Evolutionary conservation across 139 green algal species (phyloP), one percentile per base, ranked within the genome.

Genomic region (Micractinium conductrix): DNA sequence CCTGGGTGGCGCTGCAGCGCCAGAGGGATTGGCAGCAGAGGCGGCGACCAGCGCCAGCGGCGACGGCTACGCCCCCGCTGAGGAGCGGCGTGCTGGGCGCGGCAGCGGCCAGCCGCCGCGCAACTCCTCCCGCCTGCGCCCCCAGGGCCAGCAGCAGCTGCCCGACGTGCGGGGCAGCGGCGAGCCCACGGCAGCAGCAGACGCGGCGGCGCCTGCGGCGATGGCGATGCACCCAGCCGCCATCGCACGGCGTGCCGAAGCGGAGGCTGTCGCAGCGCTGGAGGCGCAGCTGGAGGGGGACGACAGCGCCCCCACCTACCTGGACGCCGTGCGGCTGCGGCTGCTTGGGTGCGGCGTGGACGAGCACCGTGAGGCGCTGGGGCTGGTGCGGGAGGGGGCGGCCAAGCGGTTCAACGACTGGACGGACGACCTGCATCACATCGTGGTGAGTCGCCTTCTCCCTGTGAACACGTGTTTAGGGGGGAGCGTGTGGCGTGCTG

Each of bases 391-490:
- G 12, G 45, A 84, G 40, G 81, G 80, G 30, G 89, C 65, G 24
- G 85, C 85, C 26, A 90, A 88, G 60, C 70, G 89, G 9, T 87
- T 88, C 45, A 22, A 67, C 14, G 80, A 79, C 42, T 82, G 85
- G 14, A 43, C 60, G 1, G 72, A 81, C 16, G 60, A 60, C 16
- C 44, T 90, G 9, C 89, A 84, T 2, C 79, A 91, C 44, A 65
- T 93, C 24, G 79, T 93, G 78, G 84, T 87, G 70, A 48, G 87
- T 40, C n/a, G n/a, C n/a, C n/a, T n/a, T n/a, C n/a, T n/a, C n/a
- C n/a, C n/a, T n/a, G n/a, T n/a, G n/a, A n/a, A n/a, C n/a, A n/a
- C n/a, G n/a, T n/a, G n/a, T n/a, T 1, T 21, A 16, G 67, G 16
- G 7, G 14, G 21, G 12, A 14, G 7, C 8, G 33, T 44, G n/a